Evolutionary conservation across 495 filamentous ascomycete species (phyloP).

Genomic region (Thermothielavioides terrestris): DNA sequence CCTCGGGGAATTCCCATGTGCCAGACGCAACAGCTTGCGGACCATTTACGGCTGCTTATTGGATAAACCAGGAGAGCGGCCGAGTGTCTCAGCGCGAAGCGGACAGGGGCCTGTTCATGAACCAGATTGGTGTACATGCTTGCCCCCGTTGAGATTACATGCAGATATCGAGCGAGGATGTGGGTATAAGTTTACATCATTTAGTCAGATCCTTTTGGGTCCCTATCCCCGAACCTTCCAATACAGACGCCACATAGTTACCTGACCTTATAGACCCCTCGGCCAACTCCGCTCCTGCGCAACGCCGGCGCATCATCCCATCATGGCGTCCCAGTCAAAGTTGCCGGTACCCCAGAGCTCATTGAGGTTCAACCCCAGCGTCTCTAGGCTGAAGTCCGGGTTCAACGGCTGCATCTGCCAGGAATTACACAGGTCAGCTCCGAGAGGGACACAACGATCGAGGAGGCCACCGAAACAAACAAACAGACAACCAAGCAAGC

Average conservation of each 20-base stretch:
- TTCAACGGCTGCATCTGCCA: slow-evolving; percentile 12
- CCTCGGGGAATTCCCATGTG: too few species aligned
- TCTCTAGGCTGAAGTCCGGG: slow-evolving; percentile 22
- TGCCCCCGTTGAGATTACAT: not conserved
- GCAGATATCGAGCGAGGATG: not conserved
- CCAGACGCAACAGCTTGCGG: too few species aligned
- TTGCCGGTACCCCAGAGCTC: slow-evolving; percentile 28
- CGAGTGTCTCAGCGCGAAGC: too few species aligned
- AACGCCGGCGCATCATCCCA: not conserved
- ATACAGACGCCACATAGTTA: not conserved
- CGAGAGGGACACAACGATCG: not conserved
- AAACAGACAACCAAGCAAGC: not conserved
- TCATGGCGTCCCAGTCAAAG: slow-evolving; percentile 17
- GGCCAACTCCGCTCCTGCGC: not conserved
- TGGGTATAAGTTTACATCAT: not conserved
- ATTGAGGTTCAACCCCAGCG: slow-evolving; percentile 25
- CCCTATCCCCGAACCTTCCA: not conserved
- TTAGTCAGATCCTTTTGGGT: not conserved
- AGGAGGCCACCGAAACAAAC: not conserved
- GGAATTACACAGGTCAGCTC: not conserved
- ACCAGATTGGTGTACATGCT: not conserved
- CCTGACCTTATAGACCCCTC: not conserved
- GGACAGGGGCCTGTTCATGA: not conserved
- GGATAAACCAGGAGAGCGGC: too few species aligned
- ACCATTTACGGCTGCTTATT: too few species aligned